phyloP scores from a whole-genome alignment of 2,329 filamentous ascomycete genomes.

The Aspergillus brasiliensis region DNA sequence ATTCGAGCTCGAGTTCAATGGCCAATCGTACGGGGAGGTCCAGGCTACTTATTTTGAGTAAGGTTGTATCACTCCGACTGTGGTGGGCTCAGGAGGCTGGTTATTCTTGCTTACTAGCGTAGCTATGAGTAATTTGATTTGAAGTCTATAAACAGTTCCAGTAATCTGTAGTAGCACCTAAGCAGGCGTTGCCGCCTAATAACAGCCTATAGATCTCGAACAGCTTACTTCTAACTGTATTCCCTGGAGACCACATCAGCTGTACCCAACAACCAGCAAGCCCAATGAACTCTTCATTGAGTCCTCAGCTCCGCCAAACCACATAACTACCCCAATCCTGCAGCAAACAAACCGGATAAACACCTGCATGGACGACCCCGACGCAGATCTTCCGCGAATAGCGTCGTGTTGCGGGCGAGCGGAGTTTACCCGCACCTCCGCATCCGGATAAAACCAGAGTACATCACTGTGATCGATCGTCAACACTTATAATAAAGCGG shows the following conservation, averaged over 20 bases:
- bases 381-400: not conserved
- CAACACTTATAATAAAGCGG: too few species aligned
- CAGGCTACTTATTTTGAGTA: conserved; percentile 17
- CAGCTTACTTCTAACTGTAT: too few species aligned
- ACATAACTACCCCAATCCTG: not conserved
- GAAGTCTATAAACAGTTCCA: too few species aligned
- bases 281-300: too few species aligned
- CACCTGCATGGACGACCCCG: not conserved
- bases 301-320: too few species aligned
- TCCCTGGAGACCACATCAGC: too few species aligned
- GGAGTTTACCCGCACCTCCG: not conserved
- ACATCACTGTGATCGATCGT: too few species aligned
- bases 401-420: not conserved
- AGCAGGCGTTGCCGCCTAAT: too few species aligned
- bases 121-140: too few species aligned
- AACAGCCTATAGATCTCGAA: too few species aligned
- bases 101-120: not conserved
- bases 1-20: conserved; percentile 28
- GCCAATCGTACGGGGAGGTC: conserved; percentile 22
- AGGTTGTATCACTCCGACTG: not conserved
- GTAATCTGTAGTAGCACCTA: too few species aligned
- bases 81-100: not conserved
- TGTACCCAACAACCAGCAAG: too few species aligned
- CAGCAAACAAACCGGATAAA: not conserved
- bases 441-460: not conserved